Evolutionary conservation across 2,329 filamentous ascomycete genomes (phyloP), one percentile per base, ranked within the genome.

Genomic region (Bertia moriformis): DNA sequence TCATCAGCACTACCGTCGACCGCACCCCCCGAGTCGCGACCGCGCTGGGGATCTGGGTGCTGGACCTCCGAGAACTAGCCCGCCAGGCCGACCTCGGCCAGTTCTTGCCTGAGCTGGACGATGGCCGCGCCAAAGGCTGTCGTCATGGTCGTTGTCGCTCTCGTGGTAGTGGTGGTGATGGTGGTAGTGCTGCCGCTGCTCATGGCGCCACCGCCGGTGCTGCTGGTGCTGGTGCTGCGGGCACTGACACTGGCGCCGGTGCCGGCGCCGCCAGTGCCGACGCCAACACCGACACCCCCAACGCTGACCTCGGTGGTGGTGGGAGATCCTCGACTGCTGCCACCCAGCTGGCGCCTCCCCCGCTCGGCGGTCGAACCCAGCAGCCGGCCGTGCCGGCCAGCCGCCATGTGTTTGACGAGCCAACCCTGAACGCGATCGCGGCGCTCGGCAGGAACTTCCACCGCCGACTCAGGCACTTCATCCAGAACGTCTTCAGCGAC

Each of bases 381-480:
- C n/a, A n/a, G n/a, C n/a, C n/a, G n/a, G n/a, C n/a, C n/a, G n/a
- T n/a, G n/a, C n/a, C n/a, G n/a, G n/a, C n/a, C n/a, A 27, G 22
- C 45, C 62, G 72, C 41, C 53, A 62, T 4, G 71, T 82, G 37
- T 84, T 86, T 56, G 68, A 65, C 7, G 62, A 77, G 44, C 62
- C 76, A 0, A 81, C 74, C 0, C 57, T 87, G 41, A 87, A 86
- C 52, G 72, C 69, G 2, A 88, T 89, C 48, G 84, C 84, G 2
- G 72, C 73, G 0, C 64, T 89, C 2, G 83, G 83, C 2, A 67
- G 78, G 36, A 66, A 72, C 0, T 62, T 80, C 10, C 81, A 87
- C 54, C 63, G 70, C 14, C 63, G 74, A n/a, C 78, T 88, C 15
- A 70, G 84, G 37, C 65, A 68, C 43, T 76, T 76, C 49, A 65